Percentiles rank a stretch among this genome's conserved stretches.
These are phyloP conservation scores for Asterochloris sp. DNA, from an alignment of 139 green algal genomes.

Conservation along the genomic window DNA sequence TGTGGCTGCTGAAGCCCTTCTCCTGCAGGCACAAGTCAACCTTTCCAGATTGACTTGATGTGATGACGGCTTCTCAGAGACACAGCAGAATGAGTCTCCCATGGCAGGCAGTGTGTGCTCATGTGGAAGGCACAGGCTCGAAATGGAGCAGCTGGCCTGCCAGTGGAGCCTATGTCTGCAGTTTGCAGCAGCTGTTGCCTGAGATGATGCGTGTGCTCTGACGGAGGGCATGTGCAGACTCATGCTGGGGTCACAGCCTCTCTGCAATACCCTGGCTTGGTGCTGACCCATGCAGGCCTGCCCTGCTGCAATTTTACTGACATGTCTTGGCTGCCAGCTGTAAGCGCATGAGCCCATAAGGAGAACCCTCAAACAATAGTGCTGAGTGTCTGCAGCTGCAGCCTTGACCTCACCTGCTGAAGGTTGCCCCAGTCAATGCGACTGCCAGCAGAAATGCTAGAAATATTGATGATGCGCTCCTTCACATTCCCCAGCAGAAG, in stretches of 20 bases:
- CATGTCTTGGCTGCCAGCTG: neutral
- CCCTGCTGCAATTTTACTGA: too few species aligned
- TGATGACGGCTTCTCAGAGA: neutral
- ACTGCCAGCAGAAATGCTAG: constrained; percentile 49
- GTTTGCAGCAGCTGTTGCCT: too few species aligned
- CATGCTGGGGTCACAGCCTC: too few species aligned
- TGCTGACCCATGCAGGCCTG: too few species aligned
- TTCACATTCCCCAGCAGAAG: constrained; percentile 40
- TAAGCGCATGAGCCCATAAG: neutral
- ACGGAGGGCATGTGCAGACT: too few species aligned
- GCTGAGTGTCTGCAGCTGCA: neutral
- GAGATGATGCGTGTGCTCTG: too few species aligned
- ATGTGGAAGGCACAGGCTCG: neutral
- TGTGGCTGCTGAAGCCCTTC: constrained; percentile 24
- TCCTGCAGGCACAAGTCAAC: constrained; percentile 1
- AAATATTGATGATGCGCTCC: constrained; percentile 55
- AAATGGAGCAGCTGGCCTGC: neutral
- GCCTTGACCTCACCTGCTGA: constrained; percentile 38
- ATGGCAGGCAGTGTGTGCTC: neutral
- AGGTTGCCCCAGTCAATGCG: constrained; percentile 65
- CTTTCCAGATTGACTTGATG: neutral
- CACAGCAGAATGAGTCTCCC: neutral
- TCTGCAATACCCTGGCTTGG: too few species aligned
- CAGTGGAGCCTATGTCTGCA: neutral
- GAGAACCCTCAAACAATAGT: constrained; percentile 17